Percentiles rank a stretch among this genome's conserved stretches.
Conservation (phyloP, 495 filamentous ascomycete genomes). For the Neurospora sp. region DNA sequence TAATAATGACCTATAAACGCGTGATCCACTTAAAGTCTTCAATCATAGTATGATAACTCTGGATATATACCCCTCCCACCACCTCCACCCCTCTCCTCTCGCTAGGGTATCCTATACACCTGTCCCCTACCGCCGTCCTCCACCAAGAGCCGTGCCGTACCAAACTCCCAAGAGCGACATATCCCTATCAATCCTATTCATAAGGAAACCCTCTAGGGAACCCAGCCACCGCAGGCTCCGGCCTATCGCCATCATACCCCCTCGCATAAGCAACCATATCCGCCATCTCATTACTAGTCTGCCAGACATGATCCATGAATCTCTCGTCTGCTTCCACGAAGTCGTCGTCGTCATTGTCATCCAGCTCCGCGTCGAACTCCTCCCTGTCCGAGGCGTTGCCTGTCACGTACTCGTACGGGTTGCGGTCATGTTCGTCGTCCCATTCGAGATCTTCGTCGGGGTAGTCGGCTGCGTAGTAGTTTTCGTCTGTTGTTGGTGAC, state of each 20-base stretch:
- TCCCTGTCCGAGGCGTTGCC: constrained; percentile 36
- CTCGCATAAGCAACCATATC: neutral
- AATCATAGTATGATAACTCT: no score
- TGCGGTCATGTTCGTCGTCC: constrained; percentile 39
- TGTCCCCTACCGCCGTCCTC: no score
- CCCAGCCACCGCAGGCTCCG: neutral
- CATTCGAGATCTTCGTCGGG: constrained; percentile 47
- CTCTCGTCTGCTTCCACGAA: constrained; percentile 1
- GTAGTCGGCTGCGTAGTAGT: constrained; percentile 45
- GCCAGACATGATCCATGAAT: constrained; percentile 6
- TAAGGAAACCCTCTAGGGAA: neutral
- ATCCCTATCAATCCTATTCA: neutral
- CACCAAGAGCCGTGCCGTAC: no score
- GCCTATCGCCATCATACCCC: neutral
- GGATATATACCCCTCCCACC: neutral
- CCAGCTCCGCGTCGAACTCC: constrained; percentile 22
- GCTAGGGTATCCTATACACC: no score
- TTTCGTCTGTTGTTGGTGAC: constrained; percentile 23
- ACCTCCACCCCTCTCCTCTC: neutral
- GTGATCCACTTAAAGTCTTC: no score
- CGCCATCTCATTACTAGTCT: neutral
- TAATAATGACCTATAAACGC: neutral
- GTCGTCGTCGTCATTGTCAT: constrained; percentile 26
- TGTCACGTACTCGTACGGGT: constrained; percentile 37
- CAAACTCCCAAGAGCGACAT: neutral